phyloP scores from a whole-genome alignment of 2,329 filamentous ascomycete genomes.

The Myriosclerotinia scirpicola region DNA sequence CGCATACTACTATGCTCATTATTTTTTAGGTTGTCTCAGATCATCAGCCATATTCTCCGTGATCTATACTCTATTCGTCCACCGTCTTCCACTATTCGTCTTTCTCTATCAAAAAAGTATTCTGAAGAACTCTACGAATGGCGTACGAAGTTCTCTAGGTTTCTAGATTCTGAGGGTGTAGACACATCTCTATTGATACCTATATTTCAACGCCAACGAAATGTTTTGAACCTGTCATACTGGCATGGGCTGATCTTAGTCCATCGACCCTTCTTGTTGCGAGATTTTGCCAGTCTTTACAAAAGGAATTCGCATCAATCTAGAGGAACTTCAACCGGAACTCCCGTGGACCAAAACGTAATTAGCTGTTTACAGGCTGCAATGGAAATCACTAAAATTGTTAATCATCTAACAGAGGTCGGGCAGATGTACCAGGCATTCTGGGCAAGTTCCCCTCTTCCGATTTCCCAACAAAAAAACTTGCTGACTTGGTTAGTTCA shows the following conservation, averaged over 20 bases:
- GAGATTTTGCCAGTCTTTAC: conserved; percentile 37
- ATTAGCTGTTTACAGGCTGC: conserved; percentile 44
- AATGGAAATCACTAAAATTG: conserved; percentile 43
- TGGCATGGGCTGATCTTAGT: conserved; percentile 42
- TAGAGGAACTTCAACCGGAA: conserved; percentile 22
- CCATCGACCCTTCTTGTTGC: conserved; percentile 41
- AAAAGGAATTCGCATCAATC: conserved; percentile 17
- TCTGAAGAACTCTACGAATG: conserved; percentile 47
- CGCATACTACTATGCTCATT: not conserved
- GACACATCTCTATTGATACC: conserved; percentile 48
- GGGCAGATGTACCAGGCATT: conserved; percentile 45
- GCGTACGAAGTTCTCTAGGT: conserved; percentile 47
- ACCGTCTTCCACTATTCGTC: conserved; percentile 36
- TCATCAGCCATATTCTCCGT: conserved; percentile 47
- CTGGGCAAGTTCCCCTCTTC: conserved; percentile 40
- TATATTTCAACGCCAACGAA: conserved; percentile 48
- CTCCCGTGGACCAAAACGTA: conserved; percentile 37
- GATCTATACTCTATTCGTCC: conserved; percentile 47
- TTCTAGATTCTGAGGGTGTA: conserved; percentile 47
- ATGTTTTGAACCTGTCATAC: conserved; percentile 42
- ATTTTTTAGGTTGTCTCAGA: conserved; percentile 43
- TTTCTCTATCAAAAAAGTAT: conserved; percentile 45
- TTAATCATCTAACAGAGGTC: conserved; percentile 44
- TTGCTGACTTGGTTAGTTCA: conserved; percentile 36
- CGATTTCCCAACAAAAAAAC: not conserved